Evolutionary conservation across 2,329 filamentous ascomycete species (phyloP).

Genomic region (Dendrostoma leiphaemia): DNA sequence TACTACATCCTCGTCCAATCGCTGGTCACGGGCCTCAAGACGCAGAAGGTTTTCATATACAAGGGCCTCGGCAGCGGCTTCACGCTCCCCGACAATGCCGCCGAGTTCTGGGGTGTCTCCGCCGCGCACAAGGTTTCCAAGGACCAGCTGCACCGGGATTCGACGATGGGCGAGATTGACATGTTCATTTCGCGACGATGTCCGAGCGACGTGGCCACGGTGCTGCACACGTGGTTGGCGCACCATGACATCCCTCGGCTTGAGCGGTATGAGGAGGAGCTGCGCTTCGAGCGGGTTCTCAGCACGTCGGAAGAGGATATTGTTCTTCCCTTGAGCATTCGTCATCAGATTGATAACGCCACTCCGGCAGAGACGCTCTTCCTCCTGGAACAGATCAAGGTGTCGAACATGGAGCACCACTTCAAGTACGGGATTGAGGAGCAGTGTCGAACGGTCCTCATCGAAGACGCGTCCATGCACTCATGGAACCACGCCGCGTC

Average conservation of each 20-base stretch:
- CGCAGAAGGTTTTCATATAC: slow-evolving; percentile 27
- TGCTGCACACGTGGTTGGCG: slow-evolving; percentile 37
- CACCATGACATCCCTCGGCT: slow-evolving; percentile 32
- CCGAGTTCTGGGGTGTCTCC: slow-evolving; percentile 35
- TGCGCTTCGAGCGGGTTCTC: slow-evolving; percentile 24
- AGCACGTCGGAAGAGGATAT: not conserved
- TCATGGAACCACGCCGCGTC: slow-evolving; percentile 29
- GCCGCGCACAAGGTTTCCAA: slow-evolving; percentile 8
- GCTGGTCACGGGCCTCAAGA: slow-evolving; percentile 27
- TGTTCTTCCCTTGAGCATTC: slow-evolving; percentile 28
- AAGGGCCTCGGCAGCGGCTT: slow-evolving; percentile 37
- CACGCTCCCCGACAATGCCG: slow-evolving; percentile 27
- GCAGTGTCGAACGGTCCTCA: slow-evolving; percentile 25
- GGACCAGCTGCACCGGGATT: slow-evolving; percentile 14
- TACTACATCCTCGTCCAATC: slow-evolving; percentile 24
- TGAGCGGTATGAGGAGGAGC: slow-evolving; percentile 32
- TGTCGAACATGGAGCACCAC: slow-evolving; percentile 23
- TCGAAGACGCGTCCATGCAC: slow-evolving; percentile 26
- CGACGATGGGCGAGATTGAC: slow-evolving; percentile 22
- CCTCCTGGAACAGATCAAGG: slow-evolving; percentile 30
- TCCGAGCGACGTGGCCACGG: slow-evolving; percentile 28
- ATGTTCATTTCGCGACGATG: slow-evolving; percentile 35
- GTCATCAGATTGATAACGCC: slow-evolving; percentile 25
- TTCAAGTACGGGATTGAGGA: slow-evolving; percentile 27
- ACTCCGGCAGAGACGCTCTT: slow-evolving; percentile 30